phyloP scores from a whole-genome alignment of 768 basidiomycete species.

The Mycena vitilis region DNA sequence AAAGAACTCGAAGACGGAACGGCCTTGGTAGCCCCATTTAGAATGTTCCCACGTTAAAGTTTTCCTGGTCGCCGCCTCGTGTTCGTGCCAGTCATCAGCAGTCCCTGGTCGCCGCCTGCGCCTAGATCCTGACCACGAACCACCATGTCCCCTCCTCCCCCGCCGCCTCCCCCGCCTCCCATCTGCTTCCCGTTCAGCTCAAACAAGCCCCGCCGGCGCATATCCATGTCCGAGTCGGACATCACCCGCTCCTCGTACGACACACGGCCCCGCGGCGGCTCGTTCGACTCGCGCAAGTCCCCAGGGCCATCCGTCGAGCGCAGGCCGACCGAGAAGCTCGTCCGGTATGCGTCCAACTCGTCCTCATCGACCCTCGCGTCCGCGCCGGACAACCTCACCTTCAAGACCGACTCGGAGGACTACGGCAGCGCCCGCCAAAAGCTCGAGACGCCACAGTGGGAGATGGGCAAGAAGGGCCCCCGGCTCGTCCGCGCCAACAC shows the following conservation, averaged over 20 bases:
- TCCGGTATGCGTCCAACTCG: conserved; percentile 57
- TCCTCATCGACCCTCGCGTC: conserved; percentile 57
- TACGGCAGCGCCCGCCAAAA: conserved; percentile 57
- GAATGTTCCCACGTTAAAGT: conserved; percentile 14
- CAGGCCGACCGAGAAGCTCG: conserved; percentile 46
- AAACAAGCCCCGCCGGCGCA: conserved; percentile 60
- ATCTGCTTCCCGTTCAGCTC: conserved; percentile 71
- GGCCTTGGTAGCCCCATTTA: conserved; percentile 4
- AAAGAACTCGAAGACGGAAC: too few species aligned
- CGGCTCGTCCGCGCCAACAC: conserved; percentile 63
- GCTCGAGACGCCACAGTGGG: conserved; percentile 47
- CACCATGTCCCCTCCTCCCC: conserved; percentile 64
- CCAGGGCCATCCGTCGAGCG: conserved; percentile 32
- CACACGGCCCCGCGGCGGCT: conserved; percentile 20
- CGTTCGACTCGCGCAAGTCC: conserved; percentile 23
- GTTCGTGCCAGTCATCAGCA: conserved; percentile 21
- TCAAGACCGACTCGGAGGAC: conserved; percentile 70
- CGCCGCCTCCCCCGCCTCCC: conserved; percentile 59
- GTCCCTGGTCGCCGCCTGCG: conserved; percentile 24
- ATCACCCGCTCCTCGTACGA: conserved; percentile 34
- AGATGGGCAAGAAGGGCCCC: conserved; percentile 51
- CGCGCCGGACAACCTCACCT: conserved; percentile 61
- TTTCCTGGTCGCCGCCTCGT: conserved; percentile 22
- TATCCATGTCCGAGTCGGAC: conserved; percentile 59
- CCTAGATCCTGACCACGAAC: conserved; percentile 41